Evolutionary conservation across 805 yeast species (phyloP), one percentile per base, ranked within the genome.

Genomic region (Scheffersomyces stipitis): DNA sequence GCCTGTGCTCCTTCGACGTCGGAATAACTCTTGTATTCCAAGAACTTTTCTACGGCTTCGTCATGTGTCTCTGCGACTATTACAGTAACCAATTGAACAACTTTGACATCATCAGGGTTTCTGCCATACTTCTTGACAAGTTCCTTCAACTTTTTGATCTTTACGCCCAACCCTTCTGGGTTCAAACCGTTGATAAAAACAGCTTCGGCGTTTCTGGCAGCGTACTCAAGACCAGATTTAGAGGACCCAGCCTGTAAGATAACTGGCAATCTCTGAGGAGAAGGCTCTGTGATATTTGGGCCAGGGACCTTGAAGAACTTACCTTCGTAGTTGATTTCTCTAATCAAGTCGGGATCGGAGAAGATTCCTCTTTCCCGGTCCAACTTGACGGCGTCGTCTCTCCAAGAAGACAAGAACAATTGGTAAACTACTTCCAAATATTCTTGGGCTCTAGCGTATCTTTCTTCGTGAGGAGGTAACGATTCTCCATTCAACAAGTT

Each of bases 201-300:
- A 10, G 59, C 63, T 44, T 71, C 76, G 1, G 74, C 75, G 45
- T 64, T 58, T 39, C 60, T 60, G 5, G 76, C 71, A 3, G 71
- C 75, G 39, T 66, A 56, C 12, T 66, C 64, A 24, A 56, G 54
- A 6, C 76, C 76, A 15, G 54, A 54, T 8, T 60, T 48, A 5
- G 75, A 70, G 16, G 69, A 52, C 3, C 76, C 76, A 3, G 76
- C 76, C 47, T 69, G 73, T 28, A 69, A 55, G 26, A 71, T 46
- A 7, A 71, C 64, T 2, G 76, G 76, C 5, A 71, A 48, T 36
- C 73, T 56, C 40, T 70, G 75, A 2, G 70, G 71, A 7, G 72
- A 54, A 2, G 75, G 75, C 22, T 62, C 62, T 4, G 67, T 62
- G 31, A 70, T 67, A 39, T 52, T 64, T 4, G 73, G 73, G 4